Conservation (phyloP, 345 rosid genomes). For the Geranium brycei region DNA sequence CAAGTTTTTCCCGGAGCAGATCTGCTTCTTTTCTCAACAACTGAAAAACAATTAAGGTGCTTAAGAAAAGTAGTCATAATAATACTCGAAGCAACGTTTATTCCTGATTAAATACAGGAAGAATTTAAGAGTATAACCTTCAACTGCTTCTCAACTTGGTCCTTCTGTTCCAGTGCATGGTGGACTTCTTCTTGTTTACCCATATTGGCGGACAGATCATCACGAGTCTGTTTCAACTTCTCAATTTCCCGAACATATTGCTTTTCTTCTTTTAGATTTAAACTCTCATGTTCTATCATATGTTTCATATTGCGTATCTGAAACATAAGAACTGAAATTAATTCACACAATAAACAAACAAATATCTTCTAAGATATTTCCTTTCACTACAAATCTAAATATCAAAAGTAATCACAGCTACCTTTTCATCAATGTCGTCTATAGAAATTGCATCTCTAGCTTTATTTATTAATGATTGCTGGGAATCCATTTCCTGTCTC, state of each 20-base stretch:
- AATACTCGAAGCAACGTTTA: background rate
- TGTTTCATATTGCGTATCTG: constrained; percentile 62
- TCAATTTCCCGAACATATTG: constrained; percentile 54
- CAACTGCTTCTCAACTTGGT: constrained; percentile 50
- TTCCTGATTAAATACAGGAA: background rate
- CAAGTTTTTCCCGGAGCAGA: constrained; percentile 34
- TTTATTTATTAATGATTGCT: constrained; percentile 37
- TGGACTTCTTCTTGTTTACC: constrained; percentile 49
- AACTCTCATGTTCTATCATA: constrained; percentile 59
- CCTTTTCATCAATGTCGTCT: constrained; percentile 54
- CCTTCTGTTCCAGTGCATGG: constrained; percentile 49
- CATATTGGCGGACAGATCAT: constrained; percentile 38
- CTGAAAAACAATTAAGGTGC: constrained; percentile 18
- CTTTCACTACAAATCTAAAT: background rate
- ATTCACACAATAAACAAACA: background rate
- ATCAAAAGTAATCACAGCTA: constrained; percentile 10
- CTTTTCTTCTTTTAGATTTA: constrained; percentile 67
- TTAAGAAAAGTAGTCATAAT: background rate
- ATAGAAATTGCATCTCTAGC: constrained; percentile 37
- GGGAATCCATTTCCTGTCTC: constrained; percentile 56
- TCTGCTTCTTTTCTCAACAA: constrained; percentile 59
- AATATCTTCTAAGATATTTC: background rate
- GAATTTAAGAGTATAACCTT: constrained; percentile 35
- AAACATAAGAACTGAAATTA: constrained; percentile 4
- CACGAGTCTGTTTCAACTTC: constrained; percentile 47